Evolutionary conservation across 2,329 filamentous ascomycete genomes (phyloP).

Genomic region (Fusarium chlamydosporum): DNA sequence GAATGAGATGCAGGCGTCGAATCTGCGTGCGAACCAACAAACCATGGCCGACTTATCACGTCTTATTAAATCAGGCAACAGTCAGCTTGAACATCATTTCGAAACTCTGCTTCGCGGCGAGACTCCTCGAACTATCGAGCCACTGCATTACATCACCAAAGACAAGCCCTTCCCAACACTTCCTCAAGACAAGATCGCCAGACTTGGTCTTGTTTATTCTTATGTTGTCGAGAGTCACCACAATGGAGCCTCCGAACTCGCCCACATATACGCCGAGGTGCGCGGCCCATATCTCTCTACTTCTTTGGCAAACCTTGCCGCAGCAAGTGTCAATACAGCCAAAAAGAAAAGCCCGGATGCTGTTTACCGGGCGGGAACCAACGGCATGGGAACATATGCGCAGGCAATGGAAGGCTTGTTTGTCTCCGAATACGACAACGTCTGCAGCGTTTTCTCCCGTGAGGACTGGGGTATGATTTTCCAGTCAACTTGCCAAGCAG

Average conservation of each 20-base stretch:
- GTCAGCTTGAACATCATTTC: slow-evolving; percentile 87
- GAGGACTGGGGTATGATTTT: slow-evolving; percentile 88
- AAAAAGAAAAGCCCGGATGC: slow-evolving; percentile 86
- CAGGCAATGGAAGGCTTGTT: slow-evolving; percentile 90
- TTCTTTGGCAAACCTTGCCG: slow-evolving; percentile 86
- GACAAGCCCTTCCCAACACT: slow-evolving; percentile 86
- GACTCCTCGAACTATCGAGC: slow-evolving; percentile 85
- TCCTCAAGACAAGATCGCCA: slow-evolving; percentile 80
- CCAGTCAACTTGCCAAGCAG: slow-evolving; percentile 80
- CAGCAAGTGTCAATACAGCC: slow-evolving; percentile 85
- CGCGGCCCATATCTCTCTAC: slow-evolving; percentile 87
- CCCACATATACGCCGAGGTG: slow-evolving; percentile 88
- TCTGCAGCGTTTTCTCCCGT: slow-evolving; percentile 86
- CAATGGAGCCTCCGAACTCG: slow-evolving; percentile 70
- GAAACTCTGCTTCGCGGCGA: slow-evolving; percentile 81
- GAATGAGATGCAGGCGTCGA: slow-evolving; percentile 87
- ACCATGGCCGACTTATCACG: slow-evolving; percentile 84
- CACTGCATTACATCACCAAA: slow-evolving; percentile 93
- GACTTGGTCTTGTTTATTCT: slow-evolving; percentile 82
- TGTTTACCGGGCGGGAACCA: slow-evolving; percentile 88
- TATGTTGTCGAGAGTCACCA: slow-evolving; percentile 76
- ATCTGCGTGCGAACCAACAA: slow-evolving; percentile 91
- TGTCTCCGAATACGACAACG: slow-evolving; percentile 89
- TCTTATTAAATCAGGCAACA: slow-evolving; percentile 82
- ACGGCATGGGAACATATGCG: slow-evolving; percentile 91